These are phyloP conservation scores for Lipomyces starkeyi DNA, from an alignment of 805 yeast species.

Conservation along the genomic window DNA sequence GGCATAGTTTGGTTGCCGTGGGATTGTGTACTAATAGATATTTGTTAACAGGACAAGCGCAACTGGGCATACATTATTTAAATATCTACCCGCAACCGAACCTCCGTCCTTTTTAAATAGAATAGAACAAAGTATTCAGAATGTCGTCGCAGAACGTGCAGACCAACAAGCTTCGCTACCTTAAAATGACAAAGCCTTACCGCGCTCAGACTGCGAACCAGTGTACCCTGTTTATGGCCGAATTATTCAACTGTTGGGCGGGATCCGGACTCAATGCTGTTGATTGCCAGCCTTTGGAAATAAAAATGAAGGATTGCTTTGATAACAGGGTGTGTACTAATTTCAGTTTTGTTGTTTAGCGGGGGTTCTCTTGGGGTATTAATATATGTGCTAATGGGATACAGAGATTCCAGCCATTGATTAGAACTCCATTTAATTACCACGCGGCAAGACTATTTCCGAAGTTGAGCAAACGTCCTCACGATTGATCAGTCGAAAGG, in stretches of 20 bases:
- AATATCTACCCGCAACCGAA: not conserved
- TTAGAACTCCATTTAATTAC: slow-evolving; percentile 34
- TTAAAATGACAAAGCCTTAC: slow-evolving; percentile 21
- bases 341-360: not conserved
- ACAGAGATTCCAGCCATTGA: slow-evolving; percentile 13
- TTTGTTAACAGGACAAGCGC: not conserved
- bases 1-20: not conserved
- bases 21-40: not conserved
- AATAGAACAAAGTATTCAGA: not conserved
- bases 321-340: slow-evolving; percentile 23
- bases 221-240: slow-evolving; percentile 29
- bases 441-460: slow-evolving; percentile 38
- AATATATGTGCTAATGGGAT: not conserved
- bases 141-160: slow-evolving; percentile 13
- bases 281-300: slow-evolving; percentile 27
- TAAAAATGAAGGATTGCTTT: slow-evolving; percentile 24
- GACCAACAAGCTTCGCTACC: slow-evolving; percentile 19
- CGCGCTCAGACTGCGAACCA: slow-evolving; percentile 16
- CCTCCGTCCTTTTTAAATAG: not conserved
- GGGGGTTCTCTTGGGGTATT: not conserved
- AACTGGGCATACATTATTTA: not conserved
- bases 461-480: slow-evolving; percentile 20
- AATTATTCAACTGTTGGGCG: slow-evolving; percentile 39
- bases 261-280: slow-evolving; percentile 29
- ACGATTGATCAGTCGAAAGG: slow-evolving; percentile 15